These are phyloP conservation scores for Fusarium buxicola DNA, from an alignment of 2,329 filamentous ascomycete genomes.

Conservation along the genomic window DNA sequence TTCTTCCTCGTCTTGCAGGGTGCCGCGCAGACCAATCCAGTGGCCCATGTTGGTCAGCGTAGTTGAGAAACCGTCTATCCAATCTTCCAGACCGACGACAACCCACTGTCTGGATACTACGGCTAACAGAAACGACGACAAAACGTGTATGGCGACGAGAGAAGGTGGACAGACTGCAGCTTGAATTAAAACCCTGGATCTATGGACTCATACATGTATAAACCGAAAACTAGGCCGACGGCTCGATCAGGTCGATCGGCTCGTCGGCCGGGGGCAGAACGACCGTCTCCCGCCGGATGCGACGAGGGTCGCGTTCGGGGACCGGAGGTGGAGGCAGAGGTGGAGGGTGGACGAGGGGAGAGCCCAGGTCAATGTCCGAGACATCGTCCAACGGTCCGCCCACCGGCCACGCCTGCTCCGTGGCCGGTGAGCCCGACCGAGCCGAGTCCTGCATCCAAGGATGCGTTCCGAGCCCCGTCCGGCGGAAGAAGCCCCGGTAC, in stretches of 20 bases:
- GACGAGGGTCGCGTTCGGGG: neutral
- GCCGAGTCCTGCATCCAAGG: neutral
- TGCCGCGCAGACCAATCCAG: no score
- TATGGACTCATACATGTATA: no score
- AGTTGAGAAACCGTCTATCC: no score
- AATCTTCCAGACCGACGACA: no score
- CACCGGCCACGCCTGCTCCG: neutral
- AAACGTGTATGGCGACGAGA: neutral
- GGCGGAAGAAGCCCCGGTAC: neutral
- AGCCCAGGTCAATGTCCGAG: neutral
- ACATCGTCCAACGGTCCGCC: neutral
- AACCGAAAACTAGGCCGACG: neutral
- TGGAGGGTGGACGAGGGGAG: neutral
- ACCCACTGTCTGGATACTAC: no score
- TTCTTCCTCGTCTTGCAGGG: no score
- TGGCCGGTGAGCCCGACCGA: no score
- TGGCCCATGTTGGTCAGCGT: no score
- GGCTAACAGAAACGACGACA: neutral
- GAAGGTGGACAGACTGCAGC: neutral
- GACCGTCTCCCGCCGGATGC: neutral
- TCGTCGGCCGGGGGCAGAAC: neutral
- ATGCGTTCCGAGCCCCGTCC: constrained; percentile 6
- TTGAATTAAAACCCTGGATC: no score
- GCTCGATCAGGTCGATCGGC: neutral
- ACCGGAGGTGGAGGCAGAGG: neutral